Conservation (phyloP, 208 protist genomes). For the Blechomonas ayalai region DNA sequence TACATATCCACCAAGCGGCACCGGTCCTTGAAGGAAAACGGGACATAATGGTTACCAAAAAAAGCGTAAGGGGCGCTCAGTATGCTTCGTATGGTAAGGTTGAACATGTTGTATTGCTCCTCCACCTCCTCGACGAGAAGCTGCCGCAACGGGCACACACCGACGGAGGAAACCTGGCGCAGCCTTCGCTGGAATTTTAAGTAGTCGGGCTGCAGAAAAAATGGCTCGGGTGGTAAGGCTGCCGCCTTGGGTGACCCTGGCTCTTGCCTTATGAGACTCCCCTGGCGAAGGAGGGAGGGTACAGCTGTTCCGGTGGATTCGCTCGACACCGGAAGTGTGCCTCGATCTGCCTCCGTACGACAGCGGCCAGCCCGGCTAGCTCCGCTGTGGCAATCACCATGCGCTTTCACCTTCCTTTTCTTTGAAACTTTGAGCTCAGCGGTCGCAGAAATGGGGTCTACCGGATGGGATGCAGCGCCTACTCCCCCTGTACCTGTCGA, state of each 20-base stretch:
- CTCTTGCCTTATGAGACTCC: background rate
- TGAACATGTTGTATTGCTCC: conserved; percentile 76
- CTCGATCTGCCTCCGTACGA: too few relatives aligned
- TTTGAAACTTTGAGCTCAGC: too few relatives aligned
- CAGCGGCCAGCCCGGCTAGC: too few relatives aligned
- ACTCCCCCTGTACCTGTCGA: too few relatives aligned
- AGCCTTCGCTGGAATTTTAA: conserved; percentile 43
- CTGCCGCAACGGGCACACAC: conserved; percentile 7
- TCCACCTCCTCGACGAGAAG: conserved; percentile 55
- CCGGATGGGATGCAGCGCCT: too few relatives aligned
- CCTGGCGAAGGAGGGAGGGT: background rate
- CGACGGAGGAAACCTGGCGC: conserved; percentile 20
- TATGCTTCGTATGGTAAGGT: conserved; percentile 36
- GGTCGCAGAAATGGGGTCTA: too few relatives aligned
- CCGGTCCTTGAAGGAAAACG: conserved; percentile 51
- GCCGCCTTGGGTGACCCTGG: background rate
- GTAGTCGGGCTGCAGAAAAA: conserved; percentile 38
- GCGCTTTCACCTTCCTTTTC: too few relatives aligned
- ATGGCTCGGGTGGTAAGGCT: background rate
- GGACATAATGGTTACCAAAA: conserved; percentile 63
- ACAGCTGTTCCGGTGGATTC: too few relatives aligned
- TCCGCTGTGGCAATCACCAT: too few relatives aligned
- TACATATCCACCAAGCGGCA: conserved; percentile 59
- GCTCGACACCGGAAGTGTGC: too few relatives aligned
- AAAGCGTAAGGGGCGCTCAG: conserved; percentile 75